These are phyloP conservation scores for Pholiota microspora DNA, from an alignment of 768 basidiomycete species.

Conservation along the genomic window DNA sequence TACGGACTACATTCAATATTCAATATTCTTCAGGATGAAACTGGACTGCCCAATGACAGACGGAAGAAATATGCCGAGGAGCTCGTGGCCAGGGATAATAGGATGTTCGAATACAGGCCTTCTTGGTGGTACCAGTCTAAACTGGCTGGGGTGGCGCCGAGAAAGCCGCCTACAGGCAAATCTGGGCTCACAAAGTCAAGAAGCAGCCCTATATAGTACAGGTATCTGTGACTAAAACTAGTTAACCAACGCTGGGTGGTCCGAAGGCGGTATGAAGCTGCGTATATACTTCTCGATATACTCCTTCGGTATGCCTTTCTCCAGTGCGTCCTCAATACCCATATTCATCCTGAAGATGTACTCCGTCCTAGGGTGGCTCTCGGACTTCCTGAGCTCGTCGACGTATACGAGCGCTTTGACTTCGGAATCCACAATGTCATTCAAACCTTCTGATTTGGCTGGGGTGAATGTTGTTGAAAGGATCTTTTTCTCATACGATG, in stretches of 20 bases:
- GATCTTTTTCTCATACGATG: constrained; percentile 34
- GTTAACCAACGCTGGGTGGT: constrained; percentile 5
- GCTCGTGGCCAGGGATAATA: too few relatives aligned
- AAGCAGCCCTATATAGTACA: too few relatives aligned
- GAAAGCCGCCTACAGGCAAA: too few relatives aligned
- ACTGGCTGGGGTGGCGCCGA: too few relatives aligned
- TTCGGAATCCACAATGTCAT: constrained; percentile 13
- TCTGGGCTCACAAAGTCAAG: too few relatives aligned
- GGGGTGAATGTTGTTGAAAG: constrained; percentile 25
- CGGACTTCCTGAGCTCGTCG: constrained; percentile 30
- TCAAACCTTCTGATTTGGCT: not conserved
- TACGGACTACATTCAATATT: too few relatives aligned
- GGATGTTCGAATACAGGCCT: too few relatives aligned
- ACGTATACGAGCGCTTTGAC: constrained; percentile 43
- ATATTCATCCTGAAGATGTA: constrained; percentile 46
- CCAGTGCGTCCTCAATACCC: constrained; percentile 40
- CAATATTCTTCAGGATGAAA: not conserved
- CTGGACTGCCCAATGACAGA: not conserved
- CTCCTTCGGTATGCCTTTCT: constrained; percentile 34
- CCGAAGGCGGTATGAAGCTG: constrained; percentile 35
- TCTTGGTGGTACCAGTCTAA: too few relatives aligned
- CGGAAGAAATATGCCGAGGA: too few relatives aligned
- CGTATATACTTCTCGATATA: constrained; percentile 46
- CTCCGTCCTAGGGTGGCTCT: constrained; percentile 34
- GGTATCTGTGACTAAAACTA: constrained; percentile 9